Base-by-base conservation (phyloP, 805 yeast genomes). In the Priceomyces melissophilus region DNA sequence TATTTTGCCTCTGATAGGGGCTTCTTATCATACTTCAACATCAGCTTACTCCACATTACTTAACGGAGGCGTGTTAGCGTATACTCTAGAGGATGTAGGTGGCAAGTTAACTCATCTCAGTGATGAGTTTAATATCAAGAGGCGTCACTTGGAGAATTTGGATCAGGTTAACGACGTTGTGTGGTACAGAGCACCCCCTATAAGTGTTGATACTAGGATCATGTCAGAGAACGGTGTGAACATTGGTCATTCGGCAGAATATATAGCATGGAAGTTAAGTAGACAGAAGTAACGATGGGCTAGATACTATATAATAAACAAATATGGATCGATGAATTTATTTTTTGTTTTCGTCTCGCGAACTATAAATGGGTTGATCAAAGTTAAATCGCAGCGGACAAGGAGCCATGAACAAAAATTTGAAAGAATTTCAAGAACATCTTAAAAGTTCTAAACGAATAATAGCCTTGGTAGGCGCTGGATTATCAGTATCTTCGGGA, bases 391-490 rank as follows among this genome's bases (percentile, higher is more conserved):
- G 14, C 14, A 13, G 14, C 31, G 9, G 12, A n/a, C 31, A 15
- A 14, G 35, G 35, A 26, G 26, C 4, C 8, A 60, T 60, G 65
- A 46, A 35, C 40, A 50, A 47, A 28, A 58, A 52, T 29, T 45
- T 65, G 34, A 37, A 35, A 4, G 71, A 69, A 50, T 81, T 82
- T 56, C 87, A 80, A 36, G 69, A 67, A 6, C 71, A 74, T 44
- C 61, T 79, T 10, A 49, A 59, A 17, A 56, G 60, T 16, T 71
- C 79, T 37, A 66, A 65, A 41, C 72, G 74, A 30, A 71, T 82
- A 10, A 64, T 83, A 12, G 85, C 84, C 3, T 65, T 84, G 3
- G 85, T 84, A 2, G 96, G 96, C 1, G 90, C 95, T 2, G 96
- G 96, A 0, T 70, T 88, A 10, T 81, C 90, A 3, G 89, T 80